Base-by-base conservation (phyloP, 2,329 filamentous ascomycete genomes). In the Diplocarpon mali region DNA sequence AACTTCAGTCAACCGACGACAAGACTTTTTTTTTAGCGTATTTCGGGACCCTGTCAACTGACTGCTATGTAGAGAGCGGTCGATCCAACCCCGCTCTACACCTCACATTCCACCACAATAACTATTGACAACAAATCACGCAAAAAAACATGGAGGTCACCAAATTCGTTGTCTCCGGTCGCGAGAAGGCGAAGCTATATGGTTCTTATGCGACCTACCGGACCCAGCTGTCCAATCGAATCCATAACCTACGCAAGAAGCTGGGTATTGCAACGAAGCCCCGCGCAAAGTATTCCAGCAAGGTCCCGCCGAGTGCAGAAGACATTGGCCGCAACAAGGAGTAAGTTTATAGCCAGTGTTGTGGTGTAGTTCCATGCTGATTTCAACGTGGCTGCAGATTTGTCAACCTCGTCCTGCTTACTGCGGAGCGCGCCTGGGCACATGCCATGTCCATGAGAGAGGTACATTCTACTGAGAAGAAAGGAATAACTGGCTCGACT, bases 381-480 rank as follows among this genome's bases (percentile, higher is more conserved):
- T 37, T 11, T 49, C 57, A 44, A 60, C 28, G 1, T 12, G 12
- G 35, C 36, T 35, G 6, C 28, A 93, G 86, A 64, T 85, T 80
- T 65, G 76, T 81, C 39, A 73, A 83, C 54, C 71, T 95, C n/a
- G 71, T 90, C 28, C 73, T 98, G 45, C 78, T 95, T 59, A 85
- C 80, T 32, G 80, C 89, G 49, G 92, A 98, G 68, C 78, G 92
- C 52, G 86, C 89, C 41, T 96, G 88, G 86, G 90, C 92, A 31
- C 83, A 95, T 64, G 90, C 89, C 46, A 93, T 96, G 88, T 80
- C 84, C 61, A 87, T 95, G 74, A 95, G 94, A 66, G 76, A 86
- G 3, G 70, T 78, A 15, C 86, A 93, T 62, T 77, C 85, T 32
- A 75, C 84, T 56, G 86, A 92, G 56, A 79, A 81, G 49, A 85